Evolutionary conservation across 2,329 filamentous ascomycete genomes (phyloP), one percentile per base, ranked within the genome.

Genomic region (Dactylellina haptotyla): DNA sequence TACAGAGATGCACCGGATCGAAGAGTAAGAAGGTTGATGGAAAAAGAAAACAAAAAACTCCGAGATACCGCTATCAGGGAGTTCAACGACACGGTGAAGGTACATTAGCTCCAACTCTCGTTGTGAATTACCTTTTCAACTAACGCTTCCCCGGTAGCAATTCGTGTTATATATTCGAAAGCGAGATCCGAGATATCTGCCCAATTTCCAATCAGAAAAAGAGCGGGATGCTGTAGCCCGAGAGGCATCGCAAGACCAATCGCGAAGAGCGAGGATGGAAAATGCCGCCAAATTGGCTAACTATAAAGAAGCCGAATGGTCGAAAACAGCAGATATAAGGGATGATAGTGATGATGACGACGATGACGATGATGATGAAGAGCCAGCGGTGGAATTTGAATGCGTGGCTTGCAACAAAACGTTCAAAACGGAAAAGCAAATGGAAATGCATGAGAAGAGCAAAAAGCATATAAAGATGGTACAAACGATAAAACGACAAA

Each of bases 391-490:
- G 76, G 82, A 87, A 28, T 86, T 91, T 59, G 89, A 89, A 77
- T 98, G 95, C 79, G 86, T 90, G 1, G 86, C 88, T 3, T 98
- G 95, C 81, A 86, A 88, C 76, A 92, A 90, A 76, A 85, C 82
- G 0, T 99, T 98, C 82, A 87, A 97, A 81, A 98, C 93, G 78
- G 91, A 96, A 79, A 93, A 92, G 76, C 94, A 98, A 79, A 93
- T 90, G 73, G 89, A 96, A 78, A 89, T 90, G 2, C 95, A 99
- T 78, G 93, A 97, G 82, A 92, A 90, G 82, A 98, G 94, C 84
- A 99, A 97, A 81, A 99, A 98, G 81, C 95, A 99, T 78, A 82
- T 89, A 74, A 98, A 97, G 80, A 90, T 92, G 1, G 85, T 97
- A 4, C 89, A 93, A 76, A 87, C 93, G 73, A 82, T 99, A 39